Base-by-base conservation (phyloP, 2,329 filamentous ascomycete species). In the Aspergillus phoenicis region DNA sequence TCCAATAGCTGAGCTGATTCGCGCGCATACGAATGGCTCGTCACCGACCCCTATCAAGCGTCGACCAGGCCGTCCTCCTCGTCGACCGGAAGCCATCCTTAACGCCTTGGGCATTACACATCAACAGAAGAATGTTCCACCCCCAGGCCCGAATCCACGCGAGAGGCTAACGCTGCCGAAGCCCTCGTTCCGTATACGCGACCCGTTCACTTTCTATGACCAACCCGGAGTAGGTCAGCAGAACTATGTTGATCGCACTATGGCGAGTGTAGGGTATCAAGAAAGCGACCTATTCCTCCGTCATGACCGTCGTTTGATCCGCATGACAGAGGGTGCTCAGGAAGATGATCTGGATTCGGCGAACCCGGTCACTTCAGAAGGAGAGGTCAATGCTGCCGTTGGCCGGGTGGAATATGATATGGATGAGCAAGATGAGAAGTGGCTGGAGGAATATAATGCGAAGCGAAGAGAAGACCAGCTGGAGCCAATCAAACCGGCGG, bases 381-480 rank as follows among this genome's bases (percentile, higher is more conserved):
- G 83, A 8, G 88, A 91, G 49, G 73, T 79, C 5, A 81, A 84
- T 57, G 75, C 80, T 30, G 78, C 80, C 4, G 84, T 96, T 41
- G 91, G 92, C 11, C 88, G 91, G 59, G 95, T 99, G 20, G 95
- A 99, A 74, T 99, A 99, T 75, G 95, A 99, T 75, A 99, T 99
- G 95, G 95, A 99, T 72, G 95, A 99, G 77, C 95, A 99, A 73
- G 95, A 99, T 75, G 93, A 97, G 67, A 92, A 93, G 80, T 99
- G 95, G 95, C 82, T 99, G 26, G 90, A 95, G 68, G 86, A 87
- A 41, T 87, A 94, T 73, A 99, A 99, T 70, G 79, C 82, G 11
- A 87, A 90, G 69, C 87, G 95, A 60, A 91, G 88, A 73, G 84
- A 85, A 24, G 86, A 90, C 66, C 87, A 89, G 49, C 86, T 91